These are phyloP conservation scores for Filobasidium wieringae DNA, from an alignment of 768 basidiomycete species.

Conservation along the genomic window DNA sequence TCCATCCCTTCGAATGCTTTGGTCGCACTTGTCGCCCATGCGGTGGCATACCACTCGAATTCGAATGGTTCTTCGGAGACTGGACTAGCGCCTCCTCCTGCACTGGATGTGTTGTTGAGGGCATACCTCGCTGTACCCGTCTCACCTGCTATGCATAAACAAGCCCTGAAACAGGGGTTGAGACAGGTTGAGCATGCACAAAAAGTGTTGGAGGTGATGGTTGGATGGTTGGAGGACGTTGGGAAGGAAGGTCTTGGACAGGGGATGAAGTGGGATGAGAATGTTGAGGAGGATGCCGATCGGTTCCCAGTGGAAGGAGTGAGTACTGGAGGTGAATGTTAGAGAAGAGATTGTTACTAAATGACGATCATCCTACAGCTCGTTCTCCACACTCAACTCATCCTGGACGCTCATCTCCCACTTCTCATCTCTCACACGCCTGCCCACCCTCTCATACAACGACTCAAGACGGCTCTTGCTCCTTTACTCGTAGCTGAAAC, in stretches of 20 bases:
- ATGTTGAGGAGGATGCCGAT: not conserved
- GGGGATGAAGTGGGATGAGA: conserved; percentile 17
- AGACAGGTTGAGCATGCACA: conserved; percentile 24
- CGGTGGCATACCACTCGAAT: conserved; percentile 3
- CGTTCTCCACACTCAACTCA: conserved; percentile 23
- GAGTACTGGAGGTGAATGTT: not conserved
- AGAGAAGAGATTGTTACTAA: not conserved
- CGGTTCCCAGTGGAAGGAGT: not conserved
- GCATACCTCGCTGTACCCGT: conserved; percentile 16
- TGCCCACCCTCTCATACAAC: conserved; percentile 22
- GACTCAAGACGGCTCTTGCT: conserved; percentile 15
- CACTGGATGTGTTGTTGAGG: conserved; percentile 5
- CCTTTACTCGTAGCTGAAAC: conserved; percentile 26
- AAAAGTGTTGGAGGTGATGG: conserved; percentile 17
- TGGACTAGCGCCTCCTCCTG: not conserved
- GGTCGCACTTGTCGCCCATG: conserved; percentile 15
- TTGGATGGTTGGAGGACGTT: conserved; percentile 23
- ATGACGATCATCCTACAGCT: conserved; percentile 8
- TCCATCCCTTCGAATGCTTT: conserved; percentile 19
- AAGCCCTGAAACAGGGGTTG: conserved; percentile 21
- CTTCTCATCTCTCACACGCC: conserved; percentile 24
- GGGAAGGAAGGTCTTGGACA: conserved; percentile 10
- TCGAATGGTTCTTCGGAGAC: not conserved
- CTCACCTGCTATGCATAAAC: conserved; percentile 25
- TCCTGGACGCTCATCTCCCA: conserved; percentile 33